Conservation (phyloP, 768 basidiomycete genomes). For the Xerocomellus chrysenteron region DNA sequence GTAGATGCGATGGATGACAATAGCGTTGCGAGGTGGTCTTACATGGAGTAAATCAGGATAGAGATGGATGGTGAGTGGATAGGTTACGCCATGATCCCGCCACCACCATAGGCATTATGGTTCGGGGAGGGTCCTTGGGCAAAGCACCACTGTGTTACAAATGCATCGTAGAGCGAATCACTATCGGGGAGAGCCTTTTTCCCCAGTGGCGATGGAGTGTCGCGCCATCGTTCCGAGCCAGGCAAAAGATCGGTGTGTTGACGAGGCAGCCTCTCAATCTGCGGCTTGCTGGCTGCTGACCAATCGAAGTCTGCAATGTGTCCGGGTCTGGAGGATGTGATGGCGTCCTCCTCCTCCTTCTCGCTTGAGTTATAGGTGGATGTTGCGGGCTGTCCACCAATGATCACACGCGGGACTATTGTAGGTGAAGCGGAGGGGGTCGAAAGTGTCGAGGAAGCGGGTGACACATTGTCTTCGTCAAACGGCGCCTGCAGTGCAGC, state of each 20-base stretch:
- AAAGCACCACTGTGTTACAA: constrained; percentile 70
- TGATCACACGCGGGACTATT: constrained; percentile 22
- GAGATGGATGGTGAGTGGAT: not conserved
- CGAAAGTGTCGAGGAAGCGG: constrained; percentile 28
- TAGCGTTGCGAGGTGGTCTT: not conserved
- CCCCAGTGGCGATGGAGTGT: not conserved
- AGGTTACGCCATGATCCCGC: constrained; percentile 22
- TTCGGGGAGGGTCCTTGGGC: constrained; percentile 42
- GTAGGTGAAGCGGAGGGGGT: constrained; percentile 24
- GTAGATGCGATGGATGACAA: not conserved
- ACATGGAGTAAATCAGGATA: not conserved
- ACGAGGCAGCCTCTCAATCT: not conserved
- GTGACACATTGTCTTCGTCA: constrained; percentile 22
- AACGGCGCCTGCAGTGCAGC: not conserved
- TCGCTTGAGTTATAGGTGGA: not conserved
- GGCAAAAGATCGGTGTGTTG: not conserved
- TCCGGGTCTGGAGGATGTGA: not conserved
- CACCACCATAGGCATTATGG: constrained; percentile 9
- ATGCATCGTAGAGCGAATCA: constrained; percentile 53
- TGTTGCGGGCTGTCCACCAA: constrained; percentile 28
- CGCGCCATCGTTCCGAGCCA: constrained; percentile 12
- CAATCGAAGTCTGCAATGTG: constrained; percentile 26
- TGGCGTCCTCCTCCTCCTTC: not conserved
- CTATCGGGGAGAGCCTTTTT: not conserved
- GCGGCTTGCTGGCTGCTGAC: constrained; percentile 7